These are phyloP conservation scores for Diaporthe sp. DNA, from an alignment of 2,329 filamentous ascomycete genomes.

Conservation along the genomic window DNA sequence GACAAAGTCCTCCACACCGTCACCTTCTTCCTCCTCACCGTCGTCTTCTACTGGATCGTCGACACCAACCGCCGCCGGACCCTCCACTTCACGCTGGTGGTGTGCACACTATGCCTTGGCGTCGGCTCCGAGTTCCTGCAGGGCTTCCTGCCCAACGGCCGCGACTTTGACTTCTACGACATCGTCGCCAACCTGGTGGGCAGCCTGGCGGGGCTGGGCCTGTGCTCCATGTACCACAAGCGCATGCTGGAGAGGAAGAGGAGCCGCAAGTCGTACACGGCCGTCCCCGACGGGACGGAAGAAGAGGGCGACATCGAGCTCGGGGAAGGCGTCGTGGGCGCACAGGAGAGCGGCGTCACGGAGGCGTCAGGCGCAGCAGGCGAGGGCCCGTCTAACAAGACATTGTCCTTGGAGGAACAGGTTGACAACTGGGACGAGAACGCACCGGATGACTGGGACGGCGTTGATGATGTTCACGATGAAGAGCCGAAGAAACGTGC, in stretches of 20 bases:
- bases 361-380: constrained; percentile 47
- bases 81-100: constrained; percentile 84
- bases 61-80: constrained; percentile 90
- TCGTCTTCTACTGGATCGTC: constrained; percentile 95
- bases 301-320: constrained; percentile 77
- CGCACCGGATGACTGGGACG: constrained; percentile 70
- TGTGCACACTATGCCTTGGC: constrained; percentile 81
- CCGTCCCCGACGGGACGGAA: constrained; percentile 75
- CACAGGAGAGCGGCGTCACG: constrained; percentile 77
- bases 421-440: constrained; percentile 97
- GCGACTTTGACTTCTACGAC: constrained; percentile 83
- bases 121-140: constrained; percentile 84
- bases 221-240: constrained; percentile 94
- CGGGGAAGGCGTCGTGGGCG: constrained; percentile 66
- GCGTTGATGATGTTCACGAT: constrained; percentile 51
- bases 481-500: constrained; percentile 48
- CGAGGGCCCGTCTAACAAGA: constrained; percentile 47
- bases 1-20: constrained; percentile 91
- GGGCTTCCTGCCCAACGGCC: constrained; percentile 80
- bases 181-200: constrained; percentile 90
- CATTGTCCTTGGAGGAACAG: constrained; percentile 78
- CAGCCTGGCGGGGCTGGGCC: constrained; percentile 76
- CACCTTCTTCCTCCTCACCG: constrained; percentile 91
- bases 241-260: constrained; percentile 93
- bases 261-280: constrained; percentile 78